phyloP scores from a whole-genome alignment of 768 basidiomycete genomes.

The Tulasnella sp. region DNA sequence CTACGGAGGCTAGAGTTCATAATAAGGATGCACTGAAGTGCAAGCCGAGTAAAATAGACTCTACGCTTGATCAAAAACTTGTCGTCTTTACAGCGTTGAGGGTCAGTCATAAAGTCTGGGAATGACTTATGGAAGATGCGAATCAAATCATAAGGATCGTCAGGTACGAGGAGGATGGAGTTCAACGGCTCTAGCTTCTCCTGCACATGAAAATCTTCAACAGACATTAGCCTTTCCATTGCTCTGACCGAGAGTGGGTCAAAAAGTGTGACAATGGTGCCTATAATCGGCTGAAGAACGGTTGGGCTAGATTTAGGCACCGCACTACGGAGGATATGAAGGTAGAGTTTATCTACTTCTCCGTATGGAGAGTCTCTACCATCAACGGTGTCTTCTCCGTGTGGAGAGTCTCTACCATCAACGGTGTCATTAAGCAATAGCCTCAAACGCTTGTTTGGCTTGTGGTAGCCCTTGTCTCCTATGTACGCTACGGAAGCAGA shows the following conservation, averaged over 20 bases:
- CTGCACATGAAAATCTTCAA: neutral
- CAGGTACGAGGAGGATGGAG: neutral
- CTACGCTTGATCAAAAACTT: neutral
- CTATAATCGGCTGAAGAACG: neutral
- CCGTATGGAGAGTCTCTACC: neutral
- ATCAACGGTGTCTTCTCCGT: no score
- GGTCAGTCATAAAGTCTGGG: constrained; percentile 13
- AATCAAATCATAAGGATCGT: neutral
- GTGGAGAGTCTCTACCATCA: neutral
- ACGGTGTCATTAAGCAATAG: neutral
- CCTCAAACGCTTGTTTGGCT: neutral
- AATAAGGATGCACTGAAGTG: neutral
- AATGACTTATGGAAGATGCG: constrained; percentile 13
- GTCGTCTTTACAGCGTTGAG: neutral
- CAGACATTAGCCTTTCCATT: neutral
- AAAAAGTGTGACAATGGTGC: constrained; percentile 3
- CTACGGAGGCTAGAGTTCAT: neutral
- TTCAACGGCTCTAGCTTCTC: neutral
- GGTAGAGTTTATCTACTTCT: neutral
- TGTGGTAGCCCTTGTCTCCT: neutral
- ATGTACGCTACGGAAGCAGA: neutral
- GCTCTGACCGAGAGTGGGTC: neutral
- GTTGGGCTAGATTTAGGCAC: neutral
- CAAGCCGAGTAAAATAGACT: neutral
- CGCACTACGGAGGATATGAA: neutral